Conservation (phyloP, 2,329 filamentous ascomycete genomes). For the Cladophialophora exuberans region DNA sequence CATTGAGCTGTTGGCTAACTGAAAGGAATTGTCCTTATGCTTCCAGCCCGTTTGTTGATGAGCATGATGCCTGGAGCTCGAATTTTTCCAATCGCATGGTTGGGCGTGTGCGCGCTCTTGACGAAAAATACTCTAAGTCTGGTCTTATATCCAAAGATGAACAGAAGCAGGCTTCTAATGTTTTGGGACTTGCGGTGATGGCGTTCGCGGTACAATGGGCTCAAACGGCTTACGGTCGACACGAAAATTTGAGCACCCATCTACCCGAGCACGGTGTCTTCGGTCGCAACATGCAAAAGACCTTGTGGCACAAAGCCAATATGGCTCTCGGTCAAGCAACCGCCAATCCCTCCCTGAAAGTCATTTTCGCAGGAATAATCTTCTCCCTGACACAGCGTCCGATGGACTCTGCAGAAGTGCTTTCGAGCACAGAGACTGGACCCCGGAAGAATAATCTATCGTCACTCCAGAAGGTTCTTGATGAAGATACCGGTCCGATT, state of each 20-base stretch:
- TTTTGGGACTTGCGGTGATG: conserved; percentile 22
- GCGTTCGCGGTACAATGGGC: conserved; percentile 27
- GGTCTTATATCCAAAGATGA: conserved; percentile 15
- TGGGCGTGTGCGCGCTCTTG: conserved; percentile 20
- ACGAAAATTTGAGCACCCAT: conserved; percentile 27
- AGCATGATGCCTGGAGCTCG: conserved; percentile 12
- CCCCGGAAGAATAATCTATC: conserved; percentile 1
- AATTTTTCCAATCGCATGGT: conserved; percentile 22
- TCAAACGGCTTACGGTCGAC: conserved; percentile 7
- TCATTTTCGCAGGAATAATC: conserved; percentile 50
- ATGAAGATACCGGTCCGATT: conserved; percentile 9
- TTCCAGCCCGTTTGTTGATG: conserved; percentile 18
- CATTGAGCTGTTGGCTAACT: conserved; percentile 27
- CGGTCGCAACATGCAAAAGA: conserved; percentile 42
- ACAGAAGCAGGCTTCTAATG: conserved; percentile 20
- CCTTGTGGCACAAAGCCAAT: conserved; percentile 47
- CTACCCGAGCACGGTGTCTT: conserved; percentile 27
- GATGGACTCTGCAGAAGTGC: conserved; percentile 28
- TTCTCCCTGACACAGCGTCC: conserved; percentile 51
- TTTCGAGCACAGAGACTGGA: background rate
- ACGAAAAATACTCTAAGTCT: conserved; percentile 11
- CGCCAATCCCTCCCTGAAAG: conserved; percentile 46
- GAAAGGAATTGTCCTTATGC: conserved; percentile 40
- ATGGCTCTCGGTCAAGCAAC: conserved; percentile 42
- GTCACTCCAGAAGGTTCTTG: conserved; percentile 14